These are phyloP conservation scores for Canariomyces notabilis DNA, from an alignment of 2,329 filamentous ascomycete genomes.

Conservation along the genomic window DNA sequence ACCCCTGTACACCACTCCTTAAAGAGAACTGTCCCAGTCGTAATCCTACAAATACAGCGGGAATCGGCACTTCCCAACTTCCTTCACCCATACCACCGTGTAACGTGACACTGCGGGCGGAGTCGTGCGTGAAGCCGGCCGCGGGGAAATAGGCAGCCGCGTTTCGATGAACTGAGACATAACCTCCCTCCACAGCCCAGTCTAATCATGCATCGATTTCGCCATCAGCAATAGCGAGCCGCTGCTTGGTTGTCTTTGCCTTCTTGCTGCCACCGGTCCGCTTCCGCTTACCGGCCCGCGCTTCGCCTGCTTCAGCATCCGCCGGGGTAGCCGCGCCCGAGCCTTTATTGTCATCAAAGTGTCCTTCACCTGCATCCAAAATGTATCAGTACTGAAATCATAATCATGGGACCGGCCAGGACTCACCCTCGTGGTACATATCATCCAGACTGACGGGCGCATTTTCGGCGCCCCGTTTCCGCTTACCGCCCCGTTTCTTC, in stretches of 20 bases:
- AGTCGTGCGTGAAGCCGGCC: no score
- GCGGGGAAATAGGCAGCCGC: no score
- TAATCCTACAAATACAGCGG: background rate
- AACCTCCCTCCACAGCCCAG: background rate
- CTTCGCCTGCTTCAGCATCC: constrained; percentile 49
- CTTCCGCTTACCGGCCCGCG: constrained; percentile 51
- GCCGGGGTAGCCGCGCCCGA: constrained; percentile 79
- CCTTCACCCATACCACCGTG: no score
- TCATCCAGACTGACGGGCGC: constrained; percentile 72
- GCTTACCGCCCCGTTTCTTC: constrained; percentile 52
- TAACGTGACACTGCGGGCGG: no score
- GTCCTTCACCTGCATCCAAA: constrained; percentile 69
- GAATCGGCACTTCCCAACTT: background rate
- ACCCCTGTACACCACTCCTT: background rate
- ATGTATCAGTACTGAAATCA: background rate
- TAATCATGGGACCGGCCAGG: no score
- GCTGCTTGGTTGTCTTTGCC: constrained; percentile 64
- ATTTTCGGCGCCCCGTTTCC: constrained; percentile 42
- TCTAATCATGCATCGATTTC: constrained; percentile 33
- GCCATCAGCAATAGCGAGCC: constrained; percentile 63
- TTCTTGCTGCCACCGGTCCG: constrained; percentile 50
- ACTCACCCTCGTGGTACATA: constrained; percentile 98
- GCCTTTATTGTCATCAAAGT: constrained; percentile 88
- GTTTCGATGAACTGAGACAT: background rate
- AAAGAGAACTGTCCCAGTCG: background rate